Base-by-base conservation (phyloP, 306 rosid genomes). In the Glycine tomentella region DNA sequence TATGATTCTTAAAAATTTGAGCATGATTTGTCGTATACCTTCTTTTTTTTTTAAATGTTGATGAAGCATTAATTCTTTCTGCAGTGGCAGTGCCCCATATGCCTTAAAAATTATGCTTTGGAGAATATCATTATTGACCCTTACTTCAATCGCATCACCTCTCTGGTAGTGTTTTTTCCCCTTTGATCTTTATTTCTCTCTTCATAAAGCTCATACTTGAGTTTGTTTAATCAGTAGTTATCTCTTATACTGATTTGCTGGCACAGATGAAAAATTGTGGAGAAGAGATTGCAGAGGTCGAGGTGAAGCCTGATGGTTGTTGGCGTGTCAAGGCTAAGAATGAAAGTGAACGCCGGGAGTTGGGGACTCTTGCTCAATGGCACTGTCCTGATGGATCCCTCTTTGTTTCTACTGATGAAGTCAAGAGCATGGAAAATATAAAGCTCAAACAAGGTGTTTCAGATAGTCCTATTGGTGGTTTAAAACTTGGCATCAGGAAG, bases 21-120 rank as follows among this genome's bases (percentile, higher is more conserved):
- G 48, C 61, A 14, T 14, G 59, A 16, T 7, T 68, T 75, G 44
- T 75, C 3, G 38, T 9, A 50, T 57, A 48, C 70, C 69, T 69
- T 78, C 9, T 6, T 14, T 66, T 53, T 33, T 61, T 9, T 1
- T 12, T 57, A 58, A 51, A 68, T 69, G 64, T 76, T 25, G 31
- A 25, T 56, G 85, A 79, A 31, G 42, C 75, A 40, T 83, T 87
- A 45, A 81, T 85, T 87, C 51, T 90, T 67, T 77, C 77, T 93
- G 93, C 98, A 96, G 99, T 96, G 99, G 99, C 99, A 96, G 53
- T 96, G 99, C 78, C 99, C 99, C 20, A 83, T 90, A 64, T 96
- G 99, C 88, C 94, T 96, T 40, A 92, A 90, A 88, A 96, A 96
- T 83, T 93, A 92, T 59, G 82, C 98, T 3, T 75, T 96, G 92